phyloP scores from a whole-genome alignment of 441 rosid genomes.

The Pelargonium australe region DNA sequence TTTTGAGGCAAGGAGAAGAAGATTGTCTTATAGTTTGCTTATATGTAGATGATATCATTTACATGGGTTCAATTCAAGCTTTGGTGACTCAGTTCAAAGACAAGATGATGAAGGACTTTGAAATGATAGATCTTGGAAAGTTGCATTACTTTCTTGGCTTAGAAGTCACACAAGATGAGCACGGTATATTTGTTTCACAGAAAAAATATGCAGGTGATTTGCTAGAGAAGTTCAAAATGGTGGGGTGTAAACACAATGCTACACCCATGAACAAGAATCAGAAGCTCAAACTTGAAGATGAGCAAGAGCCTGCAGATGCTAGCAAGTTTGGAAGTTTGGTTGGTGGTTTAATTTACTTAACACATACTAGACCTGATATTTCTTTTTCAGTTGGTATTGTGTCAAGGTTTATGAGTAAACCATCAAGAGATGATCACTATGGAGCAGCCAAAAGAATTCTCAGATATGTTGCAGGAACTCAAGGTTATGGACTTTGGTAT shows the following conservation, averaged over 20 bases:
- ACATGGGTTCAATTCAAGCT: constrained; percentile 9
- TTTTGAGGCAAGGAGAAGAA: neutral
- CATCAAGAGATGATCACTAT: constrained; percentile 13
- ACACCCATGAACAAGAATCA: neutral
- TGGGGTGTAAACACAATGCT: neutral
- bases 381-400: constrained; percentile 11
- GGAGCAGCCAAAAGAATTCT: neutral
- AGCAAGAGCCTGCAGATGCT: neutral
- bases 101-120: constrained; percentile 12
- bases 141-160: constrained; percentile 9
- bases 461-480: neutral
- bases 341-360: constrained; percentile 8
- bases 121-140: constrained; percentile 12
- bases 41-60: constrained; percentile 16
- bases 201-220: neutral
- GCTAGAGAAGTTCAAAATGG: constrained; percentile 9
- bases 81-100: neutral
- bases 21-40: constrained; percentile 10
- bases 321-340: constrained; percentile 1
- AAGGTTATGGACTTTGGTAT: neutral
- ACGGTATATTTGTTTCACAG: constrained; percentile 13
- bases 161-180: constrained; percentile 1
- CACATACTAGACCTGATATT: constrained; percentile 11
- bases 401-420: constrained; percentile 12
- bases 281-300: neutral